Percentiles rank a stretch among this genome's conserved stretches.
Conservation (phyloP, 768 basidiomycete genomes). For the Chiua virens region DNA sequence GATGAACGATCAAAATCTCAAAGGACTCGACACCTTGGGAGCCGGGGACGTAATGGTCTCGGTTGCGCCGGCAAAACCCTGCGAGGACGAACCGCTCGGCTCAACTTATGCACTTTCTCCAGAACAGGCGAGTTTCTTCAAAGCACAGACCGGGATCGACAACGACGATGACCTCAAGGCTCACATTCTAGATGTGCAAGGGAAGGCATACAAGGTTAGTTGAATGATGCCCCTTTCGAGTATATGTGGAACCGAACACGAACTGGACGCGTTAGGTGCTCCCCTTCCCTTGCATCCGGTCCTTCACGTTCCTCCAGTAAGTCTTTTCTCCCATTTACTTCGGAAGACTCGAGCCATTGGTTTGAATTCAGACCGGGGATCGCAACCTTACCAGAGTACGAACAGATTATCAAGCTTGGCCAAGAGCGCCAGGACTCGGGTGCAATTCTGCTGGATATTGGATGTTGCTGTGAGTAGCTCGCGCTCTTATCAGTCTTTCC, state of each 20-base stretch:
- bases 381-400: conserved; percentile 11
- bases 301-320: conserved; percentile 25
- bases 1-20: background rate
- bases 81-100: background rate
- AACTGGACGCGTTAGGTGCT: conserved; percentile 13
- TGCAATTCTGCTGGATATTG: conserved; percentile 41
- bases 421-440: conserved; percentile 31
- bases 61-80: background rate
- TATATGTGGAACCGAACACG: background rate
- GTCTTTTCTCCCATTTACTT: background rate
- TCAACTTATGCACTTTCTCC: conserved; percentile 2
- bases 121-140: conserved; percentile 27
- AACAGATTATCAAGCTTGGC: conserved; percentile 35
- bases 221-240: too few relatives aligned
- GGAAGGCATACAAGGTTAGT: conserved; percentile 31
- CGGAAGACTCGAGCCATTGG: background rate
- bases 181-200: conserved; percentile 33
- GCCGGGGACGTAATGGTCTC: conserved; percentile 12
- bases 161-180: conserved; percentile 25
- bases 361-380: background rate
- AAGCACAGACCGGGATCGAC: conserved; percentile 28
- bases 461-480: conserved; percentile 35
- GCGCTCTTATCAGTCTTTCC: background rate
- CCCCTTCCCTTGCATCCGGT: conserved; percentile 30
- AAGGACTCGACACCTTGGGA: background rate